Conservation (phyloP, 148 eudicot species). For the Silene latifolia region DNA sequence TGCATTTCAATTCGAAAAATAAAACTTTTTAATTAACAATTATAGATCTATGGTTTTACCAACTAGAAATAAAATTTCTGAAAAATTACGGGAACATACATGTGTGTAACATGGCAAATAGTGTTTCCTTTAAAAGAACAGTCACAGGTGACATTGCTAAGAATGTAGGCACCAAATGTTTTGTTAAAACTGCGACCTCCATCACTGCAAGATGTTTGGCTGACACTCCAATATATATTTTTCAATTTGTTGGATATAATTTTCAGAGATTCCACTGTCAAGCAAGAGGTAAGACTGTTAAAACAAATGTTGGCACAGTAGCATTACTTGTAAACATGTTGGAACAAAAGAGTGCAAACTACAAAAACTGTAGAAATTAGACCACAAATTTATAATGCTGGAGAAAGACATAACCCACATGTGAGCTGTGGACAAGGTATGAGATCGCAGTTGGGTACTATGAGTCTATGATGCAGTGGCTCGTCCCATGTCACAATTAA, state of each 20-base stretch:
- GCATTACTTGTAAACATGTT: neutral
- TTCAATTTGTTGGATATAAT: constrained; percentile 45
- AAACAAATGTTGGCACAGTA: neutral
- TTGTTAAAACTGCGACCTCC: constrained; percentile 26
- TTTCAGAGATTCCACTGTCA: constrained; percentile 51
- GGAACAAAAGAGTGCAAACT: neutral
- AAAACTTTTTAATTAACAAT: too few relatives aligned
- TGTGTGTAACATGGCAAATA: constrained; percentile 67
- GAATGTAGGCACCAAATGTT: neutral
- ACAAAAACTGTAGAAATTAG: neutral
- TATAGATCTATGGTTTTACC: too few relatives aligned
- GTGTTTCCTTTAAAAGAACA: constrained; percentile 44
- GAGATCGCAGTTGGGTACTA: neutral
- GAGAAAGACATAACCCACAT: neutral
- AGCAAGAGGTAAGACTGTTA: constrained; percentile 7
- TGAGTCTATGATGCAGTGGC: too few relatives aligned
- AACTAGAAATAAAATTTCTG: too few relatives aligned
- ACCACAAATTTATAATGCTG: neutral
- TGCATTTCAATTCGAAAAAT: too few relatives aligned
- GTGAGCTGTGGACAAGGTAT: neutral
- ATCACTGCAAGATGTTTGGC: constrained; percentile 41
- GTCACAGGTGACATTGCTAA: constrained; percentile 57
- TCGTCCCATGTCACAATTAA: neutral
- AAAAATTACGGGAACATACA: constrained; percentile 37
- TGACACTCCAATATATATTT: constrained; percentile 40